A percentile compares a stretch with the other conserved stretches of the same genome.
phyloP scores from a whole-genome alignment of 768 basidiomycete genomes.

The Candolleomyces efflorescens region DNA sequence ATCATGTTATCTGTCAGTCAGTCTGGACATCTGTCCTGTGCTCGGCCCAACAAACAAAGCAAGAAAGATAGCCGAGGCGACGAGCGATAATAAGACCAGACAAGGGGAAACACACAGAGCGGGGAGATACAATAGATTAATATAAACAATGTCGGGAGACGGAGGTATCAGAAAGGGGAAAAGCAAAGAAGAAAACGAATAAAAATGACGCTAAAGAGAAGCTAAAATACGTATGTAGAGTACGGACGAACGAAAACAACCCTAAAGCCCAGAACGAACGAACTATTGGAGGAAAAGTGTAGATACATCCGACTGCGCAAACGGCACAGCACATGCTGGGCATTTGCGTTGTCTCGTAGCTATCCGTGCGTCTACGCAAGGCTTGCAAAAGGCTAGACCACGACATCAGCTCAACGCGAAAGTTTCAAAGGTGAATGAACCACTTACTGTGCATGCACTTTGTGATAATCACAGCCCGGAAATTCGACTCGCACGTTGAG shows the following conservation, averaged over 20 bases:
- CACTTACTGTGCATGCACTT: constrained; percentile 91
- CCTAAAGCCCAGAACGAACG: not conserved
- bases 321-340: constrained; percentile 79
- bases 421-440: constrained; percentile 3
- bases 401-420: not conserved
- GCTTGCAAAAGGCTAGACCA: constrained; percentile 72
- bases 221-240: not conserved
- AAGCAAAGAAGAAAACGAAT: not conserved
- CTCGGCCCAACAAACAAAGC: too few relatives aligned
- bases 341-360: constrained; percentile 91
- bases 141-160: not conserved
- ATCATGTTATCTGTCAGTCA: not conserved
- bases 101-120: not conserved
- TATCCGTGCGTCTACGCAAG: constrained; percentile 84
- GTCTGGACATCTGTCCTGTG: too few relatives aligned
- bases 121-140: not conserved
- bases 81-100: not conserved
- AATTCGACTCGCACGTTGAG: constrained; percentile 75
- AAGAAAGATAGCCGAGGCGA: too few relatives aligned
- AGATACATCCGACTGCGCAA: constrained; percentile 75
- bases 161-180: not conserved
- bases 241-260: too few relatives aligned
- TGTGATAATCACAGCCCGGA: constrained; percentile 76
- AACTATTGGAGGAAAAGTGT: constrained; percentile 5
- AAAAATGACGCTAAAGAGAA: not conserved